A percentile compares a stretch with the other conserved stretches of the same genome.
Conservation (phyloP, 1,284 basidiomycete genomes). For the Cutaneotrichosporon sp. region DNA sequence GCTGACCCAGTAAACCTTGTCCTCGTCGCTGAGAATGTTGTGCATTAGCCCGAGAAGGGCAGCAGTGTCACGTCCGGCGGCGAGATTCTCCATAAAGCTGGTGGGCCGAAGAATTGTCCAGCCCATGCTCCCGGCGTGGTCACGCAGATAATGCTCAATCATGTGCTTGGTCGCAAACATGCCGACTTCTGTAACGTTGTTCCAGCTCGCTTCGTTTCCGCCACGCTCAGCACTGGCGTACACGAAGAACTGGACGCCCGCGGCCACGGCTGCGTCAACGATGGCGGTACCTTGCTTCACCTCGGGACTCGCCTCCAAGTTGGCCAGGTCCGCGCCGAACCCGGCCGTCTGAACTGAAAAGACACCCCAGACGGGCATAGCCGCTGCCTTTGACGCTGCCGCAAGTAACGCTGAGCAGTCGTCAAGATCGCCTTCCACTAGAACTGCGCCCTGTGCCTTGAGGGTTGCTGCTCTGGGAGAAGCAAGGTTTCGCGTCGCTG, state of each 20-base stretch:
- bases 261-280: slow-evolving; percentile 44
- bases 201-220: slow-evolving; percentile 15
- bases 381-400: slow-evolving; percentile 5
- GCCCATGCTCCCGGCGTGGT: background rate
- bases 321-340: background rate
- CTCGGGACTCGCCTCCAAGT: slow-evolving; percentile 3
- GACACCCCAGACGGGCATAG: slow-evolving; percentile 22
- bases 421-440: slow-evolving; percentile 19
- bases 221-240: slow-evolving; percentile 38
- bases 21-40: slow-evolving; percentile 16
- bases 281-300: slow-evolving; percentile 23
- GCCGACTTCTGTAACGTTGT: slow-evolving; percentile 7
- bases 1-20: slow-evolving; percentile 19
- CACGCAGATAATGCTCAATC: slow-evolving; percentile 12
- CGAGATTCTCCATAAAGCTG: slow-evolving; percentile 14
- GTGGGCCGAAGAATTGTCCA: slow-evolving; percentile 13
- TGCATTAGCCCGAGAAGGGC: slow-evolving; percentile 16
- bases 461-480: slow-evolving; percentile 15
- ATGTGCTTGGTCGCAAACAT: slow-evolving; percentile 13
- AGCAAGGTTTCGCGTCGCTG: slow-evolving; percentile 21
- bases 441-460: slow-evolving; percentile 14
- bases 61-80: slow-evolving; percentile 11
- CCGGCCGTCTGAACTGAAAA: slow-evolving; percentile 21
- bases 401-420: slow-evolving; percentile 12
- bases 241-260: slow-evolving; percentile 48